Evolutionary conservation across 129 eudicot species (phyloP), one percentile per base, ranked within the genome.

Genomic region (Centaurea solstitialis): DNA sequence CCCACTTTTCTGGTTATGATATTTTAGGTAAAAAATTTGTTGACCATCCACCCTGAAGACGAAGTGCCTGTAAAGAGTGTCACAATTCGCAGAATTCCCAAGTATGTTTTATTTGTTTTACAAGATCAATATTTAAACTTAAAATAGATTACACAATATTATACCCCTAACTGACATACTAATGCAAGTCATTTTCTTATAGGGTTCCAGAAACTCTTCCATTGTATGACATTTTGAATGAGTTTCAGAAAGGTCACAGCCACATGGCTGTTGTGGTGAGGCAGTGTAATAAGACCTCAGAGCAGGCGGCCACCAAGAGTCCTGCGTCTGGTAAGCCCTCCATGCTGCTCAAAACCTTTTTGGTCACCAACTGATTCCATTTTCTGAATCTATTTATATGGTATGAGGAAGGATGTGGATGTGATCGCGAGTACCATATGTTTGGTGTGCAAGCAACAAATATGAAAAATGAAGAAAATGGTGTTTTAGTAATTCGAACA

Each of bases 211-310:
- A 87, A 70, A 87, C 86, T 9, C 30, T 87, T 87, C 93, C 97
- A 21, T 69, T 91, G 26, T 91, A 91, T 78, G 97, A 91, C 84
- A 91, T 91, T 17, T 47, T 91, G 75, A 91, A 91, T 57, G 97
- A 91, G 81, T 91, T 91, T 64, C 97, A 91, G 81, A 91, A 91
- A 80, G 97, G 97, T 69, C 91, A 87, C 82, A 91, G 97, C 76
- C 97, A 91, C 87, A 91, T 91, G 97, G 97, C 97, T n/a, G 92
- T 87, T 73, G 96, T 91, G 38, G 75, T 89, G 22, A 87, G 87
- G 73, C 90, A 61, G 67, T 65, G 68, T 17, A 68, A 69, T 45
- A 84, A 86, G 81, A 35, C 33, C 9, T 81, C 22, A n/a, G 83
- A 74, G 41, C 77, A 75, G 45, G 61, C 80, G 62, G 87, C 72